Base-by-base conservation (phyloP, 179 eudicot species). In the Heliamphora pulchella region DNA sequence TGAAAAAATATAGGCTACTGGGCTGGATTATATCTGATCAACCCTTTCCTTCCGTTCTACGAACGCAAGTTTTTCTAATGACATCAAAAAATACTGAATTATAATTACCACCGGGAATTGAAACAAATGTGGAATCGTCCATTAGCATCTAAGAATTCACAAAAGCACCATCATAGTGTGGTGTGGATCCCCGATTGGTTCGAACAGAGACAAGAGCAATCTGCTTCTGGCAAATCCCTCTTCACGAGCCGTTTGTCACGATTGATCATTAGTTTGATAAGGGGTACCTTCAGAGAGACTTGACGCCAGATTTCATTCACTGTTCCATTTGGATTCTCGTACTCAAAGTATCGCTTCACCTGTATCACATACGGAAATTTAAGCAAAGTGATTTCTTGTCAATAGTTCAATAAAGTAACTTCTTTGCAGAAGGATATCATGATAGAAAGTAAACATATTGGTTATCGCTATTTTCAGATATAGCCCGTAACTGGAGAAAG, bases 251-350 rank as follows among this genome's bases (percentile, higher is more conserved):
- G 90, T 82, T 84, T 89, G 84, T 87, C 91, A 48, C 93, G 93
- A 55, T 90, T 89, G 74, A 90, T 90, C 90, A 90, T 90, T 77
- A 89, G 74, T 85, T 87, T 85, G 17, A 89, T 85, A 0, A 81
- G 89, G 62, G 93, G 90, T 39, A 89, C 79, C 87, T 89, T 90
- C 80, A 74, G 66, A 74, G 91, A 86, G 53, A 90, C 90, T 86
- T 90, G 93, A 54, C 90, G 90, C 93, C 91, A 90, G 43, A 90
- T 89, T 77, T 90, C 91, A 8, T 85, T 87, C 43, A 89, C 88
- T 17, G 93, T 85, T 83, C 89, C 93, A 65, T 86, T 81, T 14
- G 91, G 91, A 84, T 90, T 82, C 72, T 87, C 93, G 5, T 89
- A 90, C 63, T 90, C 93, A 65, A 90, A 90, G 65, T 87, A 89